Percentiles rank a stretch among this genome's conserved stretches.
These are phyloP conservation scores for Piper betle DNA, from an alignment of 164 flowering plant genomes.

Conservation along the genomic window DNA sequence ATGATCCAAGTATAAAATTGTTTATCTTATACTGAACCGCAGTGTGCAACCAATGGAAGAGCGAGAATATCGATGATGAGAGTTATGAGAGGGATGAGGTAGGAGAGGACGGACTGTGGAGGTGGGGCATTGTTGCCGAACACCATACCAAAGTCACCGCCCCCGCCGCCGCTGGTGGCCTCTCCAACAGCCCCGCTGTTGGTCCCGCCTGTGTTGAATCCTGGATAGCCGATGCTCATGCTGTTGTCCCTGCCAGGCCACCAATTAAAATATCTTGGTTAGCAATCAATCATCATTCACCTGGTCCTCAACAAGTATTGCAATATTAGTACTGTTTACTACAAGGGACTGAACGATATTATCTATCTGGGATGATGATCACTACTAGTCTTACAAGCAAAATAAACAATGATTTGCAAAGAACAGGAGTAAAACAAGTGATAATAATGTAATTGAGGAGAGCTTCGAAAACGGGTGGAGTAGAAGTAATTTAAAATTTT, in stretches of 20 bases:
- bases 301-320: no score
- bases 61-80: neutral
- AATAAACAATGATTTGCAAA: no score
- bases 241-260: constrained; percentile 7
- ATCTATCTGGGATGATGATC: no score
- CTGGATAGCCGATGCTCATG: constrained; percentile 5
- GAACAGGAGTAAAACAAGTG: no score
- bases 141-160: constrained; percentile 3
- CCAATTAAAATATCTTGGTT: constrained; percentile 3
- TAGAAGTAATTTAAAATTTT: no score
- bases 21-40: no score
- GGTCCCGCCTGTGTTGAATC: constrained; percentile 6
- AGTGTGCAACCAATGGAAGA: neutral
- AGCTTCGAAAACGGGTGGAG: no score
- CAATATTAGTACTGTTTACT: no score
- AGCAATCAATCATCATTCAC: no score
- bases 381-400: no score
- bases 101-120: neutral
- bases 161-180: neutral
- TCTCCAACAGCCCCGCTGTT: neutral
- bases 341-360: no score
- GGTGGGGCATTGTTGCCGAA: constrained; percentile 1
- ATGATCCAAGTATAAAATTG: neutral
- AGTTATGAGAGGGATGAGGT: neutral
- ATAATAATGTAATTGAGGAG: no score